Conservation (phyloP, 208 protist genomes). For the Lotmaria passim region DNA sequence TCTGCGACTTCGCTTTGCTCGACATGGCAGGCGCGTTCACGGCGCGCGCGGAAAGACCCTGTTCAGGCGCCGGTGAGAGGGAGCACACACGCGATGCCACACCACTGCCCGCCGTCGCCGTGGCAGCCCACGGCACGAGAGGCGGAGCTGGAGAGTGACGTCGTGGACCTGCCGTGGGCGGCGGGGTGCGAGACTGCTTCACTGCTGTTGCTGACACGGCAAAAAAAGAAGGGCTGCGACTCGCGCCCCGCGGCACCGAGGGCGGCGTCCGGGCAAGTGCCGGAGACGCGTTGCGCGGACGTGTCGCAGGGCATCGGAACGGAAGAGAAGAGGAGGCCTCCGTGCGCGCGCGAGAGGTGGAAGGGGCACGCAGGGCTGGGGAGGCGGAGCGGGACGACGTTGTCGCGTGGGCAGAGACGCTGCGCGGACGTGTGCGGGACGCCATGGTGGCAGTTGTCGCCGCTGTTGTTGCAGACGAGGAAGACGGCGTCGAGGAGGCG, state of each 20-base stretch:
- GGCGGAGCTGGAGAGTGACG: not conserved
- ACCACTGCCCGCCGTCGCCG: not conserved
- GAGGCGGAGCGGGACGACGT: slow-evolving; percentile 5
- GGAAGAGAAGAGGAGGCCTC: not conserved
- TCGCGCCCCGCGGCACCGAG: not conserved
- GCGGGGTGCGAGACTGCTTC: not conserved
- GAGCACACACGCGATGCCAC: not conserved
- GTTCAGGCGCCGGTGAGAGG: not conserved
- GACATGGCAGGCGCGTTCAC: not conserved
- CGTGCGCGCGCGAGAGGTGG: not conserved
- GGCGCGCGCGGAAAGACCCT: not conserved
- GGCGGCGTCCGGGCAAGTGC: not conserved
- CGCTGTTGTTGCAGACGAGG: slow-evolving; percentile 3
- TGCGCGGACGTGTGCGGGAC: slow-evolving; percentile 10
- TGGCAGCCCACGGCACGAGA: not conserved
- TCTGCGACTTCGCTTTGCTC: not conserved
- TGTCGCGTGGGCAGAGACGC: not conserved
- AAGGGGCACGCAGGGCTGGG: slow-evolving; percentile 1
- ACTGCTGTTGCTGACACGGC: not conserved
- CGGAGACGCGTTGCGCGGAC: not conserved
- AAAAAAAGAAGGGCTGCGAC: slow-evolving; percentile 7
- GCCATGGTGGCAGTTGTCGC: not conserved
- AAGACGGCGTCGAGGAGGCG: not conserved
- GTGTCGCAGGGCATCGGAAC: not conserved
- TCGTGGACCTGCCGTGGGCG: not conserved